These are phyloP conservation scores for Heterobasidion occidentale DNA, from an alignment of 1,284 basidiomycete species.

Conservation along the genomic window DNA sequence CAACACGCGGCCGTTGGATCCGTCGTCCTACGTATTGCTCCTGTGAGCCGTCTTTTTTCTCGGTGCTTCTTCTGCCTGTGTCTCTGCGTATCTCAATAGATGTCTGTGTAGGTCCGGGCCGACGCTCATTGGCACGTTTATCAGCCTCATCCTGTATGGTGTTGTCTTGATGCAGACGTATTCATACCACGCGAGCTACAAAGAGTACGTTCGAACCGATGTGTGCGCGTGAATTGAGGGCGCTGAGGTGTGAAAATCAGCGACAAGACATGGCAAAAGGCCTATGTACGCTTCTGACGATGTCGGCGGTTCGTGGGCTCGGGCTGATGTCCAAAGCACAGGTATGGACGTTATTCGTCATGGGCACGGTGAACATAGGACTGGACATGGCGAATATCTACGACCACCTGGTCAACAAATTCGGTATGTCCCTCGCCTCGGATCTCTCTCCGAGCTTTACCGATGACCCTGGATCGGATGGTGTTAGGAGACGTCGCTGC, in stretches of 20 bases:
- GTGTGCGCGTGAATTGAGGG: not conserved
- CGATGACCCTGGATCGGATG: not conserved
- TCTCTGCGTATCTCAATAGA: too few species aligned
- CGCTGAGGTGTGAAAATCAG: not conserved
- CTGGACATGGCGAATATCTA: not conserved
- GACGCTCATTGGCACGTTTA: not conserved
- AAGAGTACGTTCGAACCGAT: not conserved
- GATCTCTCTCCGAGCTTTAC: not conserved
- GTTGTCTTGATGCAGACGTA: not conserved
- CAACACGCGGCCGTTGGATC: too few species aligned
- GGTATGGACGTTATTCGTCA: not conserved
- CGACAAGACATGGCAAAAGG: not conserved
- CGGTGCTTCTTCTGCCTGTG: too few species aligned
- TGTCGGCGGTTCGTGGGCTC: not conserved
- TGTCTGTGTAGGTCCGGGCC: not conserved
- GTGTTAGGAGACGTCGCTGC: not conserved
- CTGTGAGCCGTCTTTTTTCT: too few species aligned
- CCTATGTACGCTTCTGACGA: not conserved
- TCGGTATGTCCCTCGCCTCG: not conserved
- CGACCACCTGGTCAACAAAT: not conserved
- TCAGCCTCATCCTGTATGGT: not conserved
- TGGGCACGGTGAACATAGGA: not conserved
- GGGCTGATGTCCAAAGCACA: not conserved
- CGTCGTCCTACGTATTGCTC: too few species aligned
- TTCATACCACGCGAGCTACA: not conserved